Evolutionary conservation across 345 rosid species (phyloP).

Genomic region (Eutrema japonicum): DNA sequence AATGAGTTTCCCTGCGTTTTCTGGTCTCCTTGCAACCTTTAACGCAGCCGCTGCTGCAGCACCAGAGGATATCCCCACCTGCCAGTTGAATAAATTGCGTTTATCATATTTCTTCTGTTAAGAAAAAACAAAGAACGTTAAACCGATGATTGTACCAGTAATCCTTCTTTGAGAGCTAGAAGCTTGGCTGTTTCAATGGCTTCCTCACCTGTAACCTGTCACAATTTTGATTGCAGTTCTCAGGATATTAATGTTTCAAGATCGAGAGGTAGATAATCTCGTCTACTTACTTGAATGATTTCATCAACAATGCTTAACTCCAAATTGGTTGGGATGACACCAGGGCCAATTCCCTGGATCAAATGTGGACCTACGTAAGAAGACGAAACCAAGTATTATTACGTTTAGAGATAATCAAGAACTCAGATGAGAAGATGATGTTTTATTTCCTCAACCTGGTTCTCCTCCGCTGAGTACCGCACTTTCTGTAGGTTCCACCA

Average conservation of each 20-base stretch:
- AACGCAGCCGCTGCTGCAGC: constrained; percentile 70
- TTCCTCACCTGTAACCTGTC: constrained; percentile 56
- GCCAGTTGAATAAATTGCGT: background rate
- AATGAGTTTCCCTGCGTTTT: constrained; percentile 65
- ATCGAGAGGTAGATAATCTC: background rate
- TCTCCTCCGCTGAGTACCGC: constrained; percentile 44
- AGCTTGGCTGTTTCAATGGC: constrained; percentile 57
- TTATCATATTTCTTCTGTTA: background rate
- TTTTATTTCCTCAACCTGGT: constrained; percentile 34
- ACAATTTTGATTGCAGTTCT: background rate
- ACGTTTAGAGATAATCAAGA: constrained; percentile 7
- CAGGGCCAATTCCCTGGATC: constrained; percentile 83
- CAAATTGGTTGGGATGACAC: constrained; percentile 78
- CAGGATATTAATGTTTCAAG: background rate
- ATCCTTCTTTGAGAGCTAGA: constrained; percentile 64
- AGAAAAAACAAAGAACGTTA: background rate
- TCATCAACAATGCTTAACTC: constrained; percentile 68
- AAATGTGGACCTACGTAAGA: constrained; percentile 48
- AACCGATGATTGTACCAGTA: constrained; percentile 45
- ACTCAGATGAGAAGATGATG: background rate
- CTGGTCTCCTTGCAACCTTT: constrained; percentile 59
- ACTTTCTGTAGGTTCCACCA: constrained; percentile 47
- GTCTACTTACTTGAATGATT: constrained; percentile 67
- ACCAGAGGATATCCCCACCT: constrained; percentile 76
- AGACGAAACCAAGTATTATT: background rate